Base-by-base conservation (phyloP, 192 early-diverging fungal genomes). In the Backusella tarrabulga region DNA sequence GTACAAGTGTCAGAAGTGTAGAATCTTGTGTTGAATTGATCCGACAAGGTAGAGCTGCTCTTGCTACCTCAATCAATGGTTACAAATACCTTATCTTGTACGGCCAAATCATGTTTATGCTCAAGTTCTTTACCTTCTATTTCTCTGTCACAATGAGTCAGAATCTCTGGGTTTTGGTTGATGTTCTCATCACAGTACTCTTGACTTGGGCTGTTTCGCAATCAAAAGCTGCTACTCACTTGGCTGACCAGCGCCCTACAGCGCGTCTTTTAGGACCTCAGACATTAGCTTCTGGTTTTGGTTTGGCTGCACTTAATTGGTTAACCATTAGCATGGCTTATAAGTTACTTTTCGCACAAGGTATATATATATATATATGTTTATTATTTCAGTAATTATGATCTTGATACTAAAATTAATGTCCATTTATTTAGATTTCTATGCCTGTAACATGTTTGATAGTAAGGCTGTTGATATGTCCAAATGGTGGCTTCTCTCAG, bases 401-500 rank as follows among this genome's bases (percentile, higher is more conserved):
- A 29, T 2, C 29, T 32, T 44, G 50, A 52, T 52, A 34, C 42
- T 72, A 44, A 46, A 46, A 44, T 14, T 2, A 3, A 32, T 52
- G 29, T 14, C 12, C 7, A 63, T 46, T 8, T 72, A 15, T 17
- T 29, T 46, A 72, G 71, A 44, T 19, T 93, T 85, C 84, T 92
- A 90, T 83, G 76, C 78, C 52, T 93, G 92, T 83, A 81, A 91
- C 75, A 88, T 92, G 79, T 92, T 93, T 80, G 90, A 93, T 78
- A 85, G 87, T 8, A 68, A 76, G 4, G 76, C 85, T 52, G 85
- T 83, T 66, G 90, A 94, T 72, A 76, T 91, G 19, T 72, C 87
- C 34, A 87, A 88, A 29, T 94, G 93, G 93, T 94, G 91, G 91
- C 82, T 92, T 70, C 80, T 94, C 7, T 89, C 84, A 2, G 93